These are phyloP conservation scores for Xylaria venustula DNA, from an alignment of 495 filamentous ascomycete genomes.

Conservation along the genomic window DNA sequence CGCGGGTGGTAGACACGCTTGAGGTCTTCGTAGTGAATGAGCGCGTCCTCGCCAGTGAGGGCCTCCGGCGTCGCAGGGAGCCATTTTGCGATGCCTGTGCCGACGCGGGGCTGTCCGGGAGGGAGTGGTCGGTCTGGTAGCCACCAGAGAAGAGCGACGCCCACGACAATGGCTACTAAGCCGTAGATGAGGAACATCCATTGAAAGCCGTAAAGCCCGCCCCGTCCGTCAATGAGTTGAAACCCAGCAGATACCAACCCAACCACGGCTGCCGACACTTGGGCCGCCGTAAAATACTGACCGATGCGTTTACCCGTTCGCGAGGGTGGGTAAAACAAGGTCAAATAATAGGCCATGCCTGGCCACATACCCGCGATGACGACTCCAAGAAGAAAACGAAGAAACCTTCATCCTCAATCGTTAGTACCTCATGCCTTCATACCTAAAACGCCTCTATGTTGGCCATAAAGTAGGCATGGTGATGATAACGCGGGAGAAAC, in stretches of 20 bases:
- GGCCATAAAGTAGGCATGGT: no score
- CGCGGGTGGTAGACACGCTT: constrained; percentile 72
- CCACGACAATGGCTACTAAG: constrained; percentile 66
- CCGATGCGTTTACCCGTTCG: constrained; percentile 86
- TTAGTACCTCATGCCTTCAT: not conserved
- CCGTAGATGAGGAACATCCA: constrained; percentile 97
- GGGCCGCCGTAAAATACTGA: constrained; percentile 83
- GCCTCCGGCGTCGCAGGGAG: constrained; percentile 65
- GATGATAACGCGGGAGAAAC: no score
- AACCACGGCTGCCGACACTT: constrained; percentile 86
- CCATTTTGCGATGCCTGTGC: constrained; percentile 52
- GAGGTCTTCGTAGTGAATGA: constrained; percentile 81
- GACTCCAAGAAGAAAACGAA: constrained; percentile 81
- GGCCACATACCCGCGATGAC: constrained; percentile 95
- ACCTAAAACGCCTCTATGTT: not conserved
- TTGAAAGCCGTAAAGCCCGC: constrained; percentile 78
- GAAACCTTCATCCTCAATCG: constrained; percentile 47
- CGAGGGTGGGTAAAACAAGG: constrained; percentile 85
- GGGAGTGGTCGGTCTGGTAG: constrained; percentile 76
- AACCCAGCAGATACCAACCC: constrained; percentile 89
- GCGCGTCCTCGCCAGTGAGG: constrained; percentile 72
- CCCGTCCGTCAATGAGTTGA: constrained; percentile 79
- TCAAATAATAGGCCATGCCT: constrained; percentile 91
- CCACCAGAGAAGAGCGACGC: constrained; percentile 80
- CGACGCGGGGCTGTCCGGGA: constrained; percentile 55